A percentile compares a stretch with the other conserved stretches of the same genome.
phyloP scores from a whole-genome alignment of 805 yeast species.

The Soucietia sequanensis region DNA sequence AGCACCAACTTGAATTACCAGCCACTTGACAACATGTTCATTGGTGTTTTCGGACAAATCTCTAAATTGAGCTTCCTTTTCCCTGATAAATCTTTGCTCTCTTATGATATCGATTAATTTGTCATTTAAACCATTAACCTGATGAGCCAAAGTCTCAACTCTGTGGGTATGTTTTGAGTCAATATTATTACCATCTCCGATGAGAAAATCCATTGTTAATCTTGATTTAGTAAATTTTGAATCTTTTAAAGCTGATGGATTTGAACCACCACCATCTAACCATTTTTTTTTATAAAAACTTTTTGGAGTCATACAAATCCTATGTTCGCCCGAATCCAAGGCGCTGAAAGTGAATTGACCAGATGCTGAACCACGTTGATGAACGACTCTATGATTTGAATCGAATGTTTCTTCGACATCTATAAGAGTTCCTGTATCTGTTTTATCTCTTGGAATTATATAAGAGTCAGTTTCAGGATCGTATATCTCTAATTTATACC shows the following conservation, averaged over 20 bases:
- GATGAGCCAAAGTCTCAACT: slow-evolving; percentile 50
- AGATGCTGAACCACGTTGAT: slow-evolving; percentile 19
- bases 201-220: slow-evolving; percentile 18
- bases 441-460: slow-evolving; percentile 23
- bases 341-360: slow-evolving; percentile 28
- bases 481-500: slow-evolving; percentile 46
- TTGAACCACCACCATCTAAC: slow-evolving; percentile 11
- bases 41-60: slow-evolving; percentile 24
- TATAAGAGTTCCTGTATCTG: slow-evolving; percentile 31
- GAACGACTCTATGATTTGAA: slow-evolving; percentile 20
- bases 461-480: slow-evolving; percentile 36
- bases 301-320: slow-evolving; percentile 25
- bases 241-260: slow-evolving; percentile 13
- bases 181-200: slow-evolving; percentile 17
- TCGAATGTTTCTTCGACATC: slow-evolving; percentile 45
- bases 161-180: slow-evolving; percentile 45
- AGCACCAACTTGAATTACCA: slow-evolving; percentile 17
- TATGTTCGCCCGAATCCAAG: slow-evolving; percentile 24
- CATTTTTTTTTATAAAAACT: slow-evolving; percentile 17
- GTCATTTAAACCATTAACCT: slow-evolving; percentile 54
- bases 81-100: slow-evolving; percentile 53
- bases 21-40: slow-evolving; percentile 20
- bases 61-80: slow-evolving; percentile 22
- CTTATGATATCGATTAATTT: slow-evolving; percentile 57
- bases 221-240: slow-evolving; percentile 19